Evolutionary conservation across 768 basidiomycete genomes (phyloP).

Genomic region (Naganishia onofrii): DNA sequence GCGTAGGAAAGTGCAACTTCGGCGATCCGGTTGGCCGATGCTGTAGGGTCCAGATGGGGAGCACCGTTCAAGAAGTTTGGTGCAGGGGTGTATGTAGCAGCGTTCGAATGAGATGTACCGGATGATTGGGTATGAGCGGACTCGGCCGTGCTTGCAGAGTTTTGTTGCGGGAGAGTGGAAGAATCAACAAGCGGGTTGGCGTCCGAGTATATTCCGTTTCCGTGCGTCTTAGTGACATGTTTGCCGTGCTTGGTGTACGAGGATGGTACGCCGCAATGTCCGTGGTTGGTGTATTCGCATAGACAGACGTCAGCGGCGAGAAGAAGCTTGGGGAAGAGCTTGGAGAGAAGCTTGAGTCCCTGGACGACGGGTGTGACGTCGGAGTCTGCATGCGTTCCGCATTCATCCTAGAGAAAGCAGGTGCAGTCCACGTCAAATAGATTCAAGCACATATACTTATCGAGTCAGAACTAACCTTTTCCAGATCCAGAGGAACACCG

Average conservation of each 20-base stretch:
- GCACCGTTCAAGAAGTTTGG: constrained; percentile 29
- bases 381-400: constrained; percentile 87
- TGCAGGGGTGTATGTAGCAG: constrained; percentile 33
- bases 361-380: constrained; percentile 85
- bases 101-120: constrained; percentile 26
- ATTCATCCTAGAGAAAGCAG: constrained; percentile 61
- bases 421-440: neutral
- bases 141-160: constrained; percentile 34
- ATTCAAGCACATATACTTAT: neutral
- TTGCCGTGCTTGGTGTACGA: constrained; percentile 28
- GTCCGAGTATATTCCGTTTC: constrained; percentile 17
- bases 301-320: constrained; percentile 94
- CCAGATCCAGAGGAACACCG: constrained; percentile 77
- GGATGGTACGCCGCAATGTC: constrained; percentile 74
- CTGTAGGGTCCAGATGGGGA: constrained; percentile 61
- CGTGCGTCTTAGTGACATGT: constrained; percentile 1
- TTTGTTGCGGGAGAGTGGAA: constrained; percentile 9
- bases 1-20: constrained; percentile 91
- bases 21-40: constrained; percentile 82
- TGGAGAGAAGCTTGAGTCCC: constrained; percentile 74
- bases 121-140: constrained; percentile 32
- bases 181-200: constrained; percentile 18
- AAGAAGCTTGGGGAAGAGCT: constrained; percentile 77
- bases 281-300: constrained; percentile 99
- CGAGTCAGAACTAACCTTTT: constrained; percentile 61